Base-by-base conservation (phyloP, 148 eudicot species). In the Fagopyrum tataricum region DNA sequence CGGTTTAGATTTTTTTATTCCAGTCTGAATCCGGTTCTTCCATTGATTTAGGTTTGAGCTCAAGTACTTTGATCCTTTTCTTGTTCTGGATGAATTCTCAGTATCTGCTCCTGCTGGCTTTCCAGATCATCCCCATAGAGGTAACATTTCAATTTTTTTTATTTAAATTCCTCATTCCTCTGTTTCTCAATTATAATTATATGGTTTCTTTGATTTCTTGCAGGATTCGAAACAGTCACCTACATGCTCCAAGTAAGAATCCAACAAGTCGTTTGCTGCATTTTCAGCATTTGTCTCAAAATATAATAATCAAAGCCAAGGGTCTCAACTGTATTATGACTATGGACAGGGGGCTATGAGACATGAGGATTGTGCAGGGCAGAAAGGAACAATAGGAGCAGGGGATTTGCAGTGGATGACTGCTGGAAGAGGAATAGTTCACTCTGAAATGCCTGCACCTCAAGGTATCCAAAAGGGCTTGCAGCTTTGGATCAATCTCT, bases 121-220 rank as follows among this genome's bases (percentile, higher is more conserved):
- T 78, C 96, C 98, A 75, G 98, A 93, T 87, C 98, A 93, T 83
- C 98, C 98, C 61, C 98, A 93, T 71, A 90, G 96, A 93, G 98
- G 98, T 92, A 76, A 76, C 37, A 31, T 31, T 31, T 31, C 8
- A 6, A 13, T 4, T 14, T 7, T 8, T 40, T 49, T 70, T 4
- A 52, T 73, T 15, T 43, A 10, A 31, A 18, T 18, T 67, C 46
- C 37, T 18, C 4, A 2, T 55, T 55, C 2, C n/a, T 4, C 51
- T 47, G 3, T 2, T 47, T 3, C 37, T 31, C 37, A 31, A 31
- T 31, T 0, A 31, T 31, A 31, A 31, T 31, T 31, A 31, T 31
- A 31, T 72, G 39, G 67, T 73, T 67, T 55, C 1, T 75, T 31
- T 31, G 37, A 31, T 31, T 31, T 17, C 71, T 43, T 6, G 79